A percentile compares a stretch with the other conserved stretches of the same genome.
Conservation (phyloP, 164 flowering plant genomes). For the Chimonanthus praecox region DNA sequence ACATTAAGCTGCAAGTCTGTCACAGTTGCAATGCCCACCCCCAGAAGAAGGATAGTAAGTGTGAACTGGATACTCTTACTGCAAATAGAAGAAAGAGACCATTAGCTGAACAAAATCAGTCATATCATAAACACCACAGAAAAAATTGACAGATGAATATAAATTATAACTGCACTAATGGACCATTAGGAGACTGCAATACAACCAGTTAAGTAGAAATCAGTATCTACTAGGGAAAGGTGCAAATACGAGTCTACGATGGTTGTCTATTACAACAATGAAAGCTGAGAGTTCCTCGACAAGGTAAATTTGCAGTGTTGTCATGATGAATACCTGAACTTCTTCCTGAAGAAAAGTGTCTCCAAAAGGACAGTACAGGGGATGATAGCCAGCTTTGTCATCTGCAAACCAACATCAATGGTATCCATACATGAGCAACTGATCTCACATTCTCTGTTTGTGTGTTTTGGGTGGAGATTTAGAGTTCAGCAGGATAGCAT, state of each 20-base stretch:
- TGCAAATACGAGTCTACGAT: too few species aligned
- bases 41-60: conserved; percentile 60
- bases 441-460: not conserved
- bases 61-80: conserved; percentile 73
- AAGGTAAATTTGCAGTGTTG: not conserved
- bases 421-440: conserved; percentile 1
- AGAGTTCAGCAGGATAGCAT: too few species aligned
- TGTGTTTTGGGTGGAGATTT: too few species aligned
- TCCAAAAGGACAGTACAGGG: conserved; percentile 94
- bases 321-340: conserved; percentile 51
- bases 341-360: conserved; percentile 81
- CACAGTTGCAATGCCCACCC: conserved; percentile 94
- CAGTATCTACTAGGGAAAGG: too few species aligned
- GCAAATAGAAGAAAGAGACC: conserved; percentile 22
- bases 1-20: conserved; percentile 94
- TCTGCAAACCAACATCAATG: conserved; percentile 37
- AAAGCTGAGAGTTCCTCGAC: not conserved
- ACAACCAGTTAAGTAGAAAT: too few species aligned
- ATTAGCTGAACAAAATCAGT: not conserved
- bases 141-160: not conserved
- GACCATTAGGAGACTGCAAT: too few species aligned
- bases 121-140: not conserved
- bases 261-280: not conserved
- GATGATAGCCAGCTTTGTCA: conserved; percentile 94
- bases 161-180: too few species aligned